Percentiles rank a stretch among this genome's conserved stretches.
These are phyloP conservation scores for Monosporascus sp. DNA, from an alignment of 2,329 filamentous ascomycete species.

Conservation along the genomic window DNA sequence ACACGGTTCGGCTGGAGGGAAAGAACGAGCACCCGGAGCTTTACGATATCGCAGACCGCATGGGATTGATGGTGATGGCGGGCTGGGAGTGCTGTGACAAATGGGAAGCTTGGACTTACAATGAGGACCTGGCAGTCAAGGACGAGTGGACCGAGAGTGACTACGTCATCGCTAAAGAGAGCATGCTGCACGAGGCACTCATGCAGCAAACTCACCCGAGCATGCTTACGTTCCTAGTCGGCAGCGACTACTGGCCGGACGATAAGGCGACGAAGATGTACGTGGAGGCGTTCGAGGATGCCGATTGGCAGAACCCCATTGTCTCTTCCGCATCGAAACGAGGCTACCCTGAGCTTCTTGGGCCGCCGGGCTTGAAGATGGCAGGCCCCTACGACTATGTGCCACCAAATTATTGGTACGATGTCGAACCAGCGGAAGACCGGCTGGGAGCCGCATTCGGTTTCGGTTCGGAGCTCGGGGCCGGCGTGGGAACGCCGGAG, in stretches of 20 bases:
- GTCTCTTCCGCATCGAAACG: slow-evolving; percentile 52
- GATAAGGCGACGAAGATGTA: slow-evolving; percentile 50
- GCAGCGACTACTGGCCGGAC: slow-evolving; percentile 60
- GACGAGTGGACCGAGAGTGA: slow-evolving; percentile 46
- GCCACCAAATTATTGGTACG: slow-evolving; percentile 60
- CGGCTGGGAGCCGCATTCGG: slow-evolving; percentile 54
- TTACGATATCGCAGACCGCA: slow-evolving; percentile 52
- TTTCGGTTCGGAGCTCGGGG: slow-evolving; percentile 57
- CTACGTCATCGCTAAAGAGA: slow-evolving; percentile 47
- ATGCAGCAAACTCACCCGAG: slow-evolving; percentile 58
- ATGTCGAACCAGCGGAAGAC: slow-evolving; percentile 31
- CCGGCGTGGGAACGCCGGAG: slow-evolving; percentile 59
- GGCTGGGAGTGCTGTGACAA: slow-evolving; percentile 66
- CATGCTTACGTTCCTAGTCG: slow-evolving; percentile 52
- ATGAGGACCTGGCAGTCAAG: slow-evolving; percentile 41
- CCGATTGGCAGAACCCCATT: slow-evolving; percentile 53
- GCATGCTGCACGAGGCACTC: slow-evolving; percentile 54
- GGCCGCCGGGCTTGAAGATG: slow-evolving; percentile 60
- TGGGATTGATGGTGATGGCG: slow-evolving; percentile 57
- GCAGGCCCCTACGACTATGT: slow-evolving; percentile 63
- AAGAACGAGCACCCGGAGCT: slow-evolving; percentile 59
- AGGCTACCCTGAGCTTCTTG: slow-evolving; percentile 46
- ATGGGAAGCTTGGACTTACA: slow-evolving; percentile 61
- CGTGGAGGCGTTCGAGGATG: slow-evolving; percentile 40
- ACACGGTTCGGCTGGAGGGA: slow-evolving; percentile 59